Base-by-base conservation (phyloP, 2,329 filamentous ascomycete species). In the Pseudocercospora crystallina region DNA sequence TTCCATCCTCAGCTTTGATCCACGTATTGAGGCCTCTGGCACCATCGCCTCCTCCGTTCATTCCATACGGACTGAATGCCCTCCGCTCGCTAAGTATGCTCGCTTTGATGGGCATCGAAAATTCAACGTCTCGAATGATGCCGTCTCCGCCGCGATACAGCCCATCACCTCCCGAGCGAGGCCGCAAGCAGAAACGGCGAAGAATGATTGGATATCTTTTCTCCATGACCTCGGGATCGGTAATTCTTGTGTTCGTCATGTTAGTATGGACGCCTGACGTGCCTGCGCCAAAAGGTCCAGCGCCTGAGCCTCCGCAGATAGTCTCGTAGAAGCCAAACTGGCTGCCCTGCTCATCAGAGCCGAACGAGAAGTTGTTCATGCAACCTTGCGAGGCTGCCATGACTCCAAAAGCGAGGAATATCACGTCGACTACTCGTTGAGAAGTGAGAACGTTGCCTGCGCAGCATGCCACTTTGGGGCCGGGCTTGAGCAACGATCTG, bases 241-340 rank as follows among this genome's bases (percentile, higher is more conserved):
- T 69, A 44, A 69, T 71, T 15, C 65, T 58, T 2, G 69, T 71
- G 39, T 71, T 71, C 2, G 69, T 71, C 64, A 67, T 66, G 43
- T 71, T 64, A 8, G 61, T 60, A 39, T 71, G 69, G 8, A 70
- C 65, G 8, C 58, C 69, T 26, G 51, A 59, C 0, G 61, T 61
- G 12, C 69, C 69, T 41, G 66, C 51, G 65, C 65, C 69, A 2
- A 49, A 48, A 0, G 62, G 59, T 2, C 66, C 68, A 4, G 67
- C 69, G 12, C 69, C 69, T 3, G 54, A 57, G 3, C 69, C 69
- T 17, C 69, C 69, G 15, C 64, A 63, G 14, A 71, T 69, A 1
- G 69, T 70, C 51, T 72, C 69, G 32, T 63, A 61, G 31, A 63
- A 69, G 11, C 64, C 66, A 49, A 69, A 71, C 20, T 26, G 20